These are phyloP conservation scores for Andrographis paniculata DNA, from an alignment of 305 asterid species.

Conservation along the genomic window DNA sequence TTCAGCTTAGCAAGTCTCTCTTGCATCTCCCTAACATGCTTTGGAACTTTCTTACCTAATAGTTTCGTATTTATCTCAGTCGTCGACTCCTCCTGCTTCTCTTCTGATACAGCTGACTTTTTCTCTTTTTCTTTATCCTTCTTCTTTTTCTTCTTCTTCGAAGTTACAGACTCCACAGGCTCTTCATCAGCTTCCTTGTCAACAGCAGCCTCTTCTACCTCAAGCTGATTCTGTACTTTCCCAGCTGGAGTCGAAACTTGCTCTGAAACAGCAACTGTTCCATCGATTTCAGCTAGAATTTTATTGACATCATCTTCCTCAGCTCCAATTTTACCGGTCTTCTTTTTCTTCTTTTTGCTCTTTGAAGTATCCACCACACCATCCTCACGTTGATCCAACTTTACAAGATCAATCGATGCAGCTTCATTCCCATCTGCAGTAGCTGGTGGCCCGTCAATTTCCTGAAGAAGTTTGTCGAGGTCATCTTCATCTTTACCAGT, in stretches of 20 bases:
- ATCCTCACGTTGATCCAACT: too few relatives aligned
- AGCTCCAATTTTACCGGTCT: constrained; percentile 35
- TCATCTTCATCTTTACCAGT: too few relatives aligned
- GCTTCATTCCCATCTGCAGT: too few relatives aligned
- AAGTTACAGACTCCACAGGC: constrained; percentile 57
- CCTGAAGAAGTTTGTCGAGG: constrained; percentile 26
- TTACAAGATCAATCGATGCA: too few relatives aligned
- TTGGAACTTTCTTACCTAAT: constrained; percentile 62
- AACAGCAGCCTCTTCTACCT: constrained; percentile 40
- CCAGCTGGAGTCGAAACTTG: constrained; percentile 25
- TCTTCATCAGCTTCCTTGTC: constrained; percentile 66
- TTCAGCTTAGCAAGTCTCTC: constrained; percentile 63
- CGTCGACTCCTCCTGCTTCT: constrained; percentile 50
- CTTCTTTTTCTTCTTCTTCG: constrained; percentile 96
- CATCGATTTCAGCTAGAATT: constrained; percentile 60
- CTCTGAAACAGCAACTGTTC: constrained; percentile 15
- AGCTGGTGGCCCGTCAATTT: too few relatives aligned
- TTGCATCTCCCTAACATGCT: constrained; percentile 88
- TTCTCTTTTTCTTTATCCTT: constrained; percentile 79
- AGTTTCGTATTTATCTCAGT: constrained; percentile 36
- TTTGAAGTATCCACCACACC: constrained; percentile 49
- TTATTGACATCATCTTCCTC: constrained; percentile 67
- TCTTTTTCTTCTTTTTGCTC: constrained; percentile 58
- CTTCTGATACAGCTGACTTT: constrained; percentile 64
- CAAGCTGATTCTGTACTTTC: constrained; percentile 45